Evolutionary conservation across 192 early-diverging fungal genomes (phyloP), one percentile per base, ranked within the genome.

Genomic region (Oehlia diaphana): DNA sequence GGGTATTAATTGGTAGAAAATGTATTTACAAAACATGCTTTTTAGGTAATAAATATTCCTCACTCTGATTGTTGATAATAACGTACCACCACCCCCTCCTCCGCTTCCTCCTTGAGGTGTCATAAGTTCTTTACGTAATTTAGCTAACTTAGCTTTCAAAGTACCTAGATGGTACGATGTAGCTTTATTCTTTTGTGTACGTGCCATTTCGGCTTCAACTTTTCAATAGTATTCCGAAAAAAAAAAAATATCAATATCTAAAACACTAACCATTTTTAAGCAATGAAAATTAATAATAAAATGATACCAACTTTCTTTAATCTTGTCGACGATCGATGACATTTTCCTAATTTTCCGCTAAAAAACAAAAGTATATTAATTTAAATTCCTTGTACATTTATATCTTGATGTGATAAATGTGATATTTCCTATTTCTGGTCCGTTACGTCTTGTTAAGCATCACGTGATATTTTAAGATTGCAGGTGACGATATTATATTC

Each of bases 121-220:
- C 53, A 99, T 85, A 68, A 99, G 91, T 89, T 99, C 96, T 85
- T 96, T 92, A 81, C 93, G 87, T 75, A 98, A 89, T 87, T 99
- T 99, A 77, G 98, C 98, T 53, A 99, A 87, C 88, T 99, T 99
- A 80, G 98, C 98, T 86, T 99, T 98, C 78, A 95, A 88, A 42
- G 87, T 87, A 79, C 96, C 97, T 90, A 98, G 88, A 86, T 98
- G 97, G 83, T 92, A 94, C 14, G 95, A 93, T 26, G 97, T 99
- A 81, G 95, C 95, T 87, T 96, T 96, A 88, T 98, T 98, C 88
- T 96, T 96, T 85, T 98, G 95, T 71, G 95, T 95, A 65, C 39
- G 39, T 42, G 39, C 39, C 39, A 42, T 42, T 42, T 42, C 39
- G 39, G 39, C 90, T 90, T 97, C 84, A 81, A 86, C 75, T 77